phyloP scores from a whole-genome alignment of 2,329 filamentous ascomycete genomes.

The Penicillium sp. region DNA sequence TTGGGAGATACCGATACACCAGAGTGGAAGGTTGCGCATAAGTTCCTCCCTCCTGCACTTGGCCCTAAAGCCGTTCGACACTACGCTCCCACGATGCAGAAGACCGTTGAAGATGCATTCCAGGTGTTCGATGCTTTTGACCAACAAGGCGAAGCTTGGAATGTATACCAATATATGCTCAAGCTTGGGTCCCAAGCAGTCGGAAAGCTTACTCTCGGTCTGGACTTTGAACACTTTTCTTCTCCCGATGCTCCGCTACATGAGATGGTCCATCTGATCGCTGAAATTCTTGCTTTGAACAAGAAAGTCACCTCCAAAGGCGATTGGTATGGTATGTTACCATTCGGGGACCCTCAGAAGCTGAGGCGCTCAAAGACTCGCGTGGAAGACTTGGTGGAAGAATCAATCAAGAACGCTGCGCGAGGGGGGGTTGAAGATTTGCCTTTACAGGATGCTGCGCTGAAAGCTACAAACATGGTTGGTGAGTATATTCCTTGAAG shows the following conservation, averaged over 20 bases:
- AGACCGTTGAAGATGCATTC: slow-evolving; percentile 52
- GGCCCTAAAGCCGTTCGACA: slow-evolving; percentile 20
- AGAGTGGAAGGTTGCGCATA: slow-evolving; percentile 51
- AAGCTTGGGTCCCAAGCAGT: slow-evolving; percentile 48
- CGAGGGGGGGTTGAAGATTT: slow-evolving; percentile 28
- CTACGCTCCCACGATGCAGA: slow-evolving; percentile 60
- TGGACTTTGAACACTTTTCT: slow-evolving; percentile 48
- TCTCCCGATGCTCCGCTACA: slow-evolving; percentile 48
- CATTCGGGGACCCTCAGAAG: slow-evolving; percentile 56
- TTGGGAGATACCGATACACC: slow-evolving; percentile 33
- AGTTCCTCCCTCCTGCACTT: slow-evolving; percentile 45
- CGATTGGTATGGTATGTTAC: slow-evolving; percentile 56
- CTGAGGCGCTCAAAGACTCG: slow-evolving; percentile 28
- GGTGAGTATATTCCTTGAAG: slow-evolving; percentile 25
- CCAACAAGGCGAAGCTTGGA: slow-evolving; percentile 44
- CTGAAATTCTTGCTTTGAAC: slow-evolving; percentile 53
- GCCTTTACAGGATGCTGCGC: slow-evolving; percentile 46
- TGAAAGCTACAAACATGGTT: slow-evolving; percentile 40
- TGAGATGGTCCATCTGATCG: slow-evolving; percentile 53
- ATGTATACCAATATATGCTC: slow-evolving; percentile 52
- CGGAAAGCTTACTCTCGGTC: slow-evolving; percentile 45
- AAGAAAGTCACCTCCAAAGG: slow-evolving; percentile 58
- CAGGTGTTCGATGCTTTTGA: slow-evolving; percentile 51
- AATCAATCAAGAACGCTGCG: slow-evolving; percentile 22
- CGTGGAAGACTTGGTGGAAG: slow-evolving; percentile 22